Evolutionary conservation across 805 yeast genomes (phyloP).

Genomic region (Metschnikowia lachancei): DNA sequence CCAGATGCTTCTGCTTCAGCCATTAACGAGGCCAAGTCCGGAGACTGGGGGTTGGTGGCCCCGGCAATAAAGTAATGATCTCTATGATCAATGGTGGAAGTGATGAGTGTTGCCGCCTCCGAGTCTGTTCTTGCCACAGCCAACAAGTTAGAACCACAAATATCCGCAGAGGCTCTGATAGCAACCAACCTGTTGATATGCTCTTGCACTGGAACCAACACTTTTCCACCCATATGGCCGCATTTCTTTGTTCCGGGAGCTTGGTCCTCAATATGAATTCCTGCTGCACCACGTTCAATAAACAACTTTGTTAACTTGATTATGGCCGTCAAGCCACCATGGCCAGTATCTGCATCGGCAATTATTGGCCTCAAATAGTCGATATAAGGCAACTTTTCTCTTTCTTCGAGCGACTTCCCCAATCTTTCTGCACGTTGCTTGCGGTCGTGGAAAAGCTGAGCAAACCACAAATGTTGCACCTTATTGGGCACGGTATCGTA

Average conservation of each 20-base stretch:
- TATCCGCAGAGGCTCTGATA: slow-evolving; percentile 92
- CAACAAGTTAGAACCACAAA: slow-evolving; percentile 80
- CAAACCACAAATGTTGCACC: slow-evolving; percentile 94
- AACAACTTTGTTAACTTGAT: slow-evolving; percentile 93
- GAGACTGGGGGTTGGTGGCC: slow-evolving; percentile 78
- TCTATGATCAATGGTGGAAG: slow-evolving; percentile 90
- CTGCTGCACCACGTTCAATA: slow-evolving; percentile 98
- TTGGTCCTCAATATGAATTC: slow-evolving; percentile 98
- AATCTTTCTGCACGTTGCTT: slow-evolving; percentile 88
- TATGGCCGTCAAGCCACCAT: slow-evolving; percentile 96
- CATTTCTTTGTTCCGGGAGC: slow-evolving; percentile 98
- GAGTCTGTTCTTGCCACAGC: slow-evolving; percentile 95
- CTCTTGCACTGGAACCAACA: slow-evolving; percentile 94
- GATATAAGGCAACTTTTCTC: slow-evolving; percentile 66
- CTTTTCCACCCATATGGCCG: slow-evolving; percentile 99
- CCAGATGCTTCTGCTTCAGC: slow-evolving; percentile 78
- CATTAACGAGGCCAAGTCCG: slow-evolving; percentile 74
- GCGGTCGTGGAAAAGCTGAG: slow-evolving; percentile 95
- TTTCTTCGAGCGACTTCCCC: slow-evolving; percentile 56
- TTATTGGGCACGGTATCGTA: slow-evolving; percentile 98
- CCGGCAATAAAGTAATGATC: slow-evolving; percentile 93
- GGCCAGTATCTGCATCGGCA: slow-evolving; percentile 99
- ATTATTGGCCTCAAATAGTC: slow-evolving; percentile 93
- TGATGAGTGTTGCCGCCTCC: slow-evolving; percentile 93
- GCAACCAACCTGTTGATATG: slow-evolving; percentile 93